Conservation (phyloP, 257 asterid genomes). For the Solanum appendiculatum region DNA sequence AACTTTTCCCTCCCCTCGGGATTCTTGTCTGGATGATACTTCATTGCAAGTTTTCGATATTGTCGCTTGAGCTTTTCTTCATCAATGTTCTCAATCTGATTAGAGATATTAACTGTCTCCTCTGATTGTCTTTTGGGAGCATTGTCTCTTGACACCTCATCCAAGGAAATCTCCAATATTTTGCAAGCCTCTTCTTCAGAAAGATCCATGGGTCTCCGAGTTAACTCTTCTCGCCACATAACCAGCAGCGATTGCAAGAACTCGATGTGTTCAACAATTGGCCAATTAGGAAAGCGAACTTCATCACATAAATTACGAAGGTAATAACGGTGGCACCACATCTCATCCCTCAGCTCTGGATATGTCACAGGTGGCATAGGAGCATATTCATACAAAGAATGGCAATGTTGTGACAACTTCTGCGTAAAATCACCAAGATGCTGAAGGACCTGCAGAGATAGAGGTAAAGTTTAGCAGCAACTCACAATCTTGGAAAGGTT, state of each 20-base stretch:
- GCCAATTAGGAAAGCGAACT: constrained; percentile 96
- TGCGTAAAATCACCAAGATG: constrained; percentile 98
- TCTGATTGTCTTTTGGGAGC: constrained; percentile 46
- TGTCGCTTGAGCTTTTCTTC: constrained; percentile 99
- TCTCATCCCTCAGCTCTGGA: constrained; percentile 95
- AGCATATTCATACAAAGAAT: constrained; percentile 89
- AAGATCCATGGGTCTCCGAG: constrained; percentile 98
- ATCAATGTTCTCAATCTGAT: constrained; percentile 83
- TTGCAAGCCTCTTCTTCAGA: constrained; percentile 98
- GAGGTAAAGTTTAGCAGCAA: constrained; percentile 1
- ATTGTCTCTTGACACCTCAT: constrained; percentile 86
- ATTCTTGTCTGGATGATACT: constrained; percentile 97
- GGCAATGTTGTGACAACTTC: constrained; percentile 93
- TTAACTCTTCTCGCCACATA: constrained; percentile 98
- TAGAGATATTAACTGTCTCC: constrained; percentile 54
- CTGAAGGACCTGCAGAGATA: constrained; percentile 70
- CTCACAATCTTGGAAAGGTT: not conserved
- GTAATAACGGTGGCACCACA: constrained; percentile 99
- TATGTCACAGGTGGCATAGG: constrained; percentile 99
- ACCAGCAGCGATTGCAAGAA: constrained; percentile 90
- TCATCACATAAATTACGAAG: constrained; percentile 93
- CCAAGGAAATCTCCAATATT: constrained; percentile 82
- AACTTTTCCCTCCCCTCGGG: constrained; percentile 97
- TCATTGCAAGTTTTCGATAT: constrained; percentile 95
- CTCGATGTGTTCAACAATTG: constrained; percentile 98